Percentiles rank a stretch among this genome's conserved stretches.
phyloP scores from a whole-genome alignment of 2,329 filamentous ascomycete species.

The Cordyceps javanica region DNA sequence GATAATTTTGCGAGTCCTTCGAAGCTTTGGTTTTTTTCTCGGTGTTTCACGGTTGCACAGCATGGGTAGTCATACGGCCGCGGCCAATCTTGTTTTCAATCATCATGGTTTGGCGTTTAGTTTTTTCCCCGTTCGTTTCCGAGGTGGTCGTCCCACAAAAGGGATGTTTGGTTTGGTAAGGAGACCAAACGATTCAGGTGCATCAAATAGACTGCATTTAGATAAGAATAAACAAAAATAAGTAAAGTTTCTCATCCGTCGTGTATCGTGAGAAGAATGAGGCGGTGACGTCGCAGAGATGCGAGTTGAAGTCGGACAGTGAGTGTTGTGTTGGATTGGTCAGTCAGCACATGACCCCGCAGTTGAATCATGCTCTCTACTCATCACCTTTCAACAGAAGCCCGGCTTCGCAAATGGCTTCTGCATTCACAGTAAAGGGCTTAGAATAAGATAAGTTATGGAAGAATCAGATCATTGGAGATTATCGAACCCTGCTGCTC shows the following conservation, averaged over 20 bases:
- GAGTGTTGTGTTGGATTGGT: not conserved
- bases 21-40: not conserved
- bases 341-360: constrained; percentile 8
- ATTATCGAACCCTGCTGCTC: too few species aligned
- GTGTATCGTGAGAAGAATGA: constrained; percentile 1
- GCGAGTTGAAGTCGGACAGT: not conserved
- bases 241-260: not conserved
- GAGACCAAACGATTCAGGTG: not conserved
- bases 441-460: too few species aligned
- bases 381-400: not conserved
- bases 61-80: not conserved
- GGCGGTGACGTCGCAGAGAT: not conserved
- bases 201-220: constrained; percentile 2
- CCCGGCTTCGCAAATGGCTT: too few species aligned
- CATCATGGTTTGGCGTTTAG: constrained; percentile 8
- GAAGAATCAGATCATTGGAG: too few species aligned
- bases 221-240: constrained; percentile 1
- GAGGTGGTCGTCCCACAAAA: not conserved
- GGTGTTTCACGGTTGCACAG: constrained; percentile 9
- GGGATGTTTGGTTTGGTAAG: not conserved
- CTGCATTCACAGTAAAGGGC: too few species aligned
- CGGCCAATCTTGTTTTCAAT: constrained; percentile 1
- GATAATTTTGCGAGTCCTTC: not conserved
- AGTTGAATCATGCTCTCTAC: not conserved
- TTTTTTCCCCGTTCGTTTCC: not conserved